phyloP scores from a whole-genome alignment of 2,329 filamentous ascomycete genomes.

The Fusarium sp. region DNA sequence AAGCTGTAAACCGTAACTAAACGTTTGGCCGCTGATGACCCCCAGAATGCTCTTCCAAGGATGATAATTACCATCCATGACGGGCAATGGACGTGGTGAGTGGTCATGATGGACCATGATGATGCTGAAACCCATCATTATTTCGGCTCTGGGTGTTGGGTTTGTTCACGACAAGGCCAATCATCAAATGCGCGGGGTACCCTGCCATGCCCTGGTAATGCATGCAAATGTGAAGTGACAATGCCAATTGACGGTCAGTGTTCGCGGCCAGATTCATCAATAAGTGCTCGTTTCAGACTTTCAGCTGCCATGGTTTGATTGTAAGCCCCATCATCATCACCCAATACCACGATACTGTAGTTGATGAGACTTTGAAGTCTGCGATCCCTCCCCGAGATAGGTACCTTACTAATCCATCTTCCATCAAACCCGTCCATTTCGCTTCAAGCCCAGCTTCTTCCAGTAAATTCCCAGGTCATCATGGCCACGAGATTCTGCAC shows the following conservation, averaged over 20 bases:
- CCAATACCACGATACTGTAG: not conserved
- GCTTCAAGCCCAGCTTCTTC: conserved; percentile 5
- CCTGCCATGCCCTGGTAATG: not conserved
- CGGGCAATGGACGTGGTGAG: not conserved
- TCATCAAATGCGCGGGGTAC: conserved; percentile 22
- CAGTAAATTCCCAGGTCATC: not conserved
- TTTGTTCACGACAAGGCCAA: conserved; percentile 12
- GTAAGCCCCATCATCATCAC: not conserved
- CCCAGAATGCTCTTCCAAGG: not conserved
- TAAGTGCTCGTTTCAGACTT: conserved; percentile 15
- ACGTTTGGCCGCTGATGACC: not conserved
- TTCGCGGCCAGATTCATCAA: not conserved
- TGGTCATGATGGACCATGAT: conserved; percentile 32
- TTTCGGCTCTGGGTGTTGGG: not conserved
- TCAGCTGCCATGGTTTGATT: conserved; percentile 13
- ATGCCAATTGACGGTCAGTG: not conserved
- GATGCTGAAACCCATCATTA: conserved; percentile 34
- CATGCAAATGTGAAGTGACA: not conserved
- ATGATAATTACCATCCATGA: not conserved
- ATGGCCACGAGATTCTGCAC: conserved; percentile 5
- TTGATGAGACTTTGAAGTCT: not conserved
- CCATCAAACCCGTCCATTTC: not conserved
- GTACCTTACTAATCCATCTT: not conserved
- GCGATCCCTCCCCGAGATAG: not conserved
- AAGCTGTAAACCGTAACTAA: not conserved